These are phyloP conservation scores for Aspergillus carlsbadensis DNA, from an alignment of 495 filamentous ascomycete species.

Conservation along the genomic window DNA sequence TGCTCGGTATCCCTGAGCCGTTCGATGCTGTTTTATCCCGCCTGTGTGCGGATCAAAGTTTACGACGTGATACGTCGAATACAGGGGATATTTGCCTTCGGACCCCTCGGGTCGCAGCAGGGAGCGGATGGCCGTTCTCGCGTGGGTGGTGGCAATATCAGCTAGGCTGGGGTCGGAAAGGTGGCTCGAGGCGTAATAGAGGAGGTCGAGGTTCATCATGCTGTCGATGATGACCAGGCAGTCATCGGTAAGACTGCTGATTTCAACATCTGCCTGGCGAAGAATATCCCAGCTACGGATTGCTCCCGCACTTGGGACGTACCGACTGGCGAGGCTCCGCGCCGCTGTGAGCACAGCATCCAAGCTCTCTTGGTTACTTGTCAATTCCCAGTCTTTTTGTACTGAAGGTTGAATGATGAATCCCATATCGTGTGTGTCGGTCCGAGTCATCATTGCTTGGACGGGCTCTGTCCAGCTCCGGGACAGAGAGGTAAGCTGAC, in stretches of 20 bases:
- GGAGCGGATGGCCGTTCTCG: constrained; percentile 21
- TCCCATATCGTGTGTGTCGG: constrained; percentile 41
- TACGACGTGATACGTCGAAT: constrained; percentile 38
- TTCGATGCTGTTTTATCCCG: constrained; percentile 30
- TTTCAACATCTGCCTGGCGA: constrained; percentile 4
- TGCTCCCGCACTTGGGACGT: constrained; percentile 28
- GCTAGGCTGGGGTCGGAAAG: constrained; percentile 20
- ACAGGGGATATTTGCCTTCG: background rate
- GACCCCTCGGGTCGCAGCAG: background rate
- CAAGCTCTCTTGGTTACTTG: constrained; percentile 24
- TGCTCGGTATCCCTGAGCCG: constrained; percentile 41
- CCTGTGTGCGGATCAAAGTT: constrained; percentile 37
- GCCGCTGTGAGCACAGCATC: constrained; percentile 32
- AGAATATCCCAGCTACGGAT: constrained; percentile 41
- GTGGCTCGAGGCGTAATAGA: constrained; percentile 41
- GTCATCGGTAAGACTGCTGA: constrained; percentile 20
- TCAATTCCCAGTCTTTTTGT: constrained; percentile 29
- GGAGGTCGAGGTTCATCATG: constrained; percentile 42
- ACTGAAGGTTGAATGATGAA: constrained; percentile 36
- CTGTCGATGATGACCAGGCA: constrained; percentile 46
- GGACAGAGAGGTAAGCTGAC: constrained; percentile 9
- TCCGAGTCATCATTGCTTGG: constrained; percentile 15
- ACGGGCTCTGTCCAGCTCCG: constrained; percentile 3
- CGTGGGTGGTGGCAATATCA: constrained; percentile 39
- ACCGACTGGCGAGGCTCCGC: constrained; percentile 33